Base-by-base conservation (phyloP, 208 protist species). In the Leptomonas seymouri region DNA sequence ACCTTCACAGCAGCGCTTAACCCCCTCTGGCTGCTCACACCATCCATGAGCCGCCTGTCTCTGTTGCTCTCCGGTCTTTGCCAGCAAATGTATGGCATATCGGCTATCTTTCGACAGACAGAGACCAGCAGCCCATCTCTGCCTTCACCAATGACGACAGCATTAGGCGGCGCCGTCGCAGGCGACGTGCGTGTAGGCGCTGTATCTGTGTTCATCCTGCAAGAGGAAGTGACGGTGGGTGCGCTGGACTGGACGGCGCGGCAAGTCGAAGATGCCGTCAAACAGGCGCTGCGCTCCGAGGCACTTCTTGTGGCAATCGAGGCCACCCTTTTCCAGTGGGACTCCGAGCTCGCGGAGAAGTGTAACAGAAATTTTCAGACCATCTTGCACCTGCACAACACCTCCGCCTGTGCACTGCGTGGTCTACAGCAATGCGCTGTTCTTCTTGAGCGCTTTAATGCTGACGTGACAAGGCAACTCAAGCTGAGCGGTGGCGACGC, bases 21-120 rank as follows among this genome's bases (percentile, higher is more conserved):
- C 44, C 58, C 71, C 18, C 41, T 77, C 44, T 77, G 71, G 71
- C 20, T 77, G 27, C 39, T 77, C 3, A 56, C 71, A 28, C 71
- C 71, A 27, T 77, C 71, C 23, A 58, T 67, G 71, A 1, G 48
- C 16, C 61, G 57, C 61, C 16, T 57, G 34, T 67, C 61, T 3
- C 42, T 31, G 28, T 30, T 67, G 31, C 46, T 77, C 27, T 14
- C 39, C 11, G 64, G 64, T 3, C 7, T 67, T 21, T 58, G 63
- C 6, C 30, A 48, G 28, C 63, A 71, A 25, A 14, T 71, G 48
- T 5, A 28, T 5, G 25, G n/a, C 20, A 34, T 49, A 11, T 39
- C 21, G n/a, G 11, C 28, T 6, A 54, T 20, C 12, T 20, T 65
- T 4, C 39, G 8, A 9, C 15, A 36, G 25, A 30, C 34, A 12